A percentile compares a stretch with the other conserved stretches of the same genome.
Conservation (phyloP, 371 early-diverging fungal genomes). For the Mortierella polycephala region DNA sequence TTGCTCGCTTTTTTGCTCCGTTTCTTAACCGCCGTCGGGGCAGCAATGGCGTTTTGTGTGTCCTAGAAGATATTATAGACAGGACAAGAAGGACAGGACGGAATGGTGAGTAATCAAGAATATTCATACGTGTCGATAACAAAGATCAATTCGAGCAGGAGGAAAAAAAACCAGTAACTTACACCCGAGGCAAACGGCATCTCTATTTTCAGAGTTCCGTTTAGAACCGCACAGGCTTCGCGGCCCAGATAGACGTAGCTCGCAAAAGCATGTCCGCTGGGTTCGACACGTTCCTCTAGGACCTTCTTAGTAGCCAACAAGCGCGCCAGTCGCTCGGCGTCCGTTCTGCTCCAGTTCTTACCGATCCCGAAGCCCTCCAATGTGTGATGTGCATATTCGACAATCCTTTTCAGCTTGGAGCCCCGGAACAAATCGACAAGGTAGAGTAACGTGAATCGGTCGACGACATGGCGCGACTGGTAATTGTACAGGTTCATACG, state of each 20-base stretch:
- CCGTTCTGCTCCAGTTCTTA: slow-evolving; percentile 60
- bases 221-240: slow-evolving; percentile 55
- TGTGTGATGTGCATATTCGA: slow-evolving; percentile 60
- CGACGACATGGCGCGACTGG: slow-evolving; percentile 20
- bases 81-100: not conserved
- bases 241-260: slow-evolving; percentile 55
- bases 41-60: not conserved
- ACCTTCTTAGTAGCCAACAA: slow-evolving; percentile 68
- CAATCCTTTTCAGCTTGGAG: slow-evolving; percentile 65
- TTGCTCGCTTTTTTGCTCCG: slow-evolving; percentile 14
- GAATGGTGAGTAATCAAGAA: not conserved
- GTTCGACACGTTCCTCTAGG: slow-evolving; percentile 68
- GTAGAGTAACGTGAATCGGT: slow-evolving; percentile 78
- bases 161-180: slow-evolving; percentile 10
- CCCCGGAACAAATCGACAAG: slow-evolving; percentile 88
- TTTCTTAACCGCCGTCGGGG: slow-evolving; percentile 7
- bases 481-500: slow-evolving; percentile 44
- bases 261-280: slow-evolving; percentile 59
- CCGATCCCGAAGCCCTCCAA: slow-evolving; percentile 75
- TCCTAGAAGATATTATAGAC: slow-evolving; percentile 1
- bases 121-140: not conserved
- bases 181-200: slow-evolving; percentile 54
- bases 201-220: slow-evolving; percentile 55
- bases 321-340: slow-evolving; percentile 76
- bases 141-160: not conserved